phyloP scores from a whole-genome alignment of 2,329 filamentous ascomycete genomes.

The Diaporthe sp. region DNA sequence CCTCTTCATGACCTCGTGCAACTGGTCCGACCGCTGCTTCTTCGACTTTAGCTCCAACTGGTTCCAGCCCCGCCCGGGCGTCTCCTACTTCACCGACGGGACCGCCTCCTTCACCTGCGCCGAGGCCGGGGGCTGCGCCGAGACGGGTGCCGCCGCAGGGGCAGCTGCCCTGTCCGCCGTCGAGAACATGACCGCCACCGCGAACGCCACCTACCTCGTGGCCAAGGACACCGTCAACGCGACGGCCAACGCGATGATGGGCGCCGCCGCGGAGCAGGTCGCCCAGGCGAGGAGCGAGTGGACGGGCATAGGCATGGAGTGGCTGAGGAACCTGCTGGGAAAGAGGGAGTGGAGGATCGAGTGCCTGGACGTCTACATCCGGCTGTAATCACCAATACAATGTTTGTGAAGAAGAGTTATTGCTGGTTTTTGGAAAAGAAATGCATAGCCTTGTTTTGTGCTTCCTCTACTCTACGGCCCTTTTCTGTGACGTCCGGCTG shows the following conservation, averaged over 20 bases:
- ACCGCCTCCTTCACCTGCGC: conserved; percentile 24
- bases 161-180: conserved; percentile 46
- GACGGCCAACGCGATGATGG: conserved; percentile 77
- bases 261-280: conserved; percentile 75
- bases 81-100: conserved; percentile 50
- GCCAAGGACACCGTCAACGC: conserved; percentile 74
- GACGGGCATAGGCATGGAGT: conserved; percentile 86
- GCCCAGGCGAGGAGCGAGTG: conserved; percentile 72
- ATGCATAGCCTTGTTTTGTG: conserved; percentile 23
- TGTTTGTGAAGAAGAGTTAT: neutral
- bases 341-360: conserved; percentile 91
- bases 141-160: conserved; percentile 40
- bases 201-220: conserved; percentile 60
- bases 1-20: conserved; percentile 91
- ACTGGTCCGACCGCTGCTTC: conserved; percentile 91
- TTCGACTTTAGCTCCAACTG: conserved; percentile 94
- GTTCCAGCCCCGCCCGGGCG: conserved; percentile 83
- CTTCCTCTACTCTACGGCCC: neutral
- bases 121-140: conserved; percentile 11
- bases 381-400: conserved; percentile 66
- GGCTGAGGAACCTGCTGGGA: conserved; percentile 85
- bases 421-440: conserved; percentile 24
- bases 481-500: neutral
- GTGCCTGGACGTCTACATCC: conserved; percentile 89
- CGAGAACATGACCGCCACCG: conserved; percentile 49